Evolutionary conservation across 495 filamentous ascomycete species (phyloP).

Genomic region (Daldinia bambusicola): DNA sequence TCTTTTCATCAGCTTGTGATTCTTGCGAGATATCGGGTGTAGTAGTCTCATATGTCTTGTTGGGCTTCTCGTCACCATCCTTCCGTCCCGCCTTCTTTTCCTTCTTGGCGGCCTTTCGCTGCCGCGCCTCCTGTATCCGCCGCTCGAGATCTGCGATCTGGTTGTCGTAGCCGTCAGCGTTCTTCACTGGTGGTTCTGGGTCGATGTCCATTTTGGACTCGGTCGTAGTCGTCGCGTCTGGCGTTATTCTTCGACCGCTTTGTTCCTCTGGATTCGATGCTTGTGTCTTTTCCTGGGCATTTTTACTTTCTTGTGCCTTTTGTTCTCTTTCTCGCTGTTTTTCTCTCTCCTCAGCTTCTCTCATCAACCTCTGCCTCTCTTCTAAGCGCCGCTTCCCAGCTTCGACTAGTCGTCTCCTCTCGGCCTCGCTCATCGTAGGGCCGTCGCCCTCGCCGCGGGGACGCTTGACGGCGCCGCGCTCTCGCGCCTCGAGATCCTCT

Average conservation of each 20-base stretch:
- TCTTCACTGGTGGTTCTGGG: slow-evolving; percentile 21
- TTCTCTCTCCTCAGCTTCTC: slow-evolving; percentile 57
- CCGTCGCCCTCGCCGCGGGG: slow-evolving; percentile 39
- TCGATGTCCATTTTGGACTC: slow-evolving; percentile 26
- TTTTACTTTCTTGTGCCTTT: slow-evolving; percentile 15
- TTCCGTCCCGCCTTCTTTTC: slow-evolving; percentile 45
- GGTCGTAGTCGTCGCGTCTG: background rate
- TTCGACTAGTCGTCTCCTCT: slow-evolving; percentile 50
- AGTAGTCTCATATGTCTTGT: slow-evolving; percentile 23
- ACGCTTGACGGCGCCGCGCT: slow-evolving; percentile 44
- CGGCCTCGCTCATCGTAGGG: slow-evolving; percentile 47
- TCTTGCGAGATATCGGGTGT: slow-evolving; percentile 37
- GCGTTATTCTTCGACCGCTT: slow-evolving; percentile 3
- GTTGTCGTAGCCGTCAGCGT: slow-evolving; percentile 47
- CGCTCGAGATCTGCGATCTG: slow-evolving; percentile 56
- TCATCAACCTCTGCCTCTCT: slow-evolving; percentile 49
- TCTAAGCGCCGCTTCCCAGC: slow-evolving; percentile 52
- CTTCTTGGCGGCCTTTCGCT: slow-evolving; percentile 49
- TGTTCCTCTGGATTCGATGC: slow-evolving; percentile 4
- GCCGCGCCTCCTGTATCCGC: slow-evolving; percentile 47
- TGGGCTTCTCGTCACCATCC: slow-evolving; percentile 26
- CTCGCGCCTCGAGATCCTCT: slow-evolving; percentile 50
- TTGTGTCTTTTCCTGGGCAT: slow-evolving; percentile 2
- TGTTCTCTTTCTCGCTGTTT: slow-evolving; percentile 36
- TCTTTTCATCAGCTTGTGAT: slow-evolving; percentile 48